Base-by-base conservation (phyloP, 164 flowering plant species). In the Sedum album region DNA sequence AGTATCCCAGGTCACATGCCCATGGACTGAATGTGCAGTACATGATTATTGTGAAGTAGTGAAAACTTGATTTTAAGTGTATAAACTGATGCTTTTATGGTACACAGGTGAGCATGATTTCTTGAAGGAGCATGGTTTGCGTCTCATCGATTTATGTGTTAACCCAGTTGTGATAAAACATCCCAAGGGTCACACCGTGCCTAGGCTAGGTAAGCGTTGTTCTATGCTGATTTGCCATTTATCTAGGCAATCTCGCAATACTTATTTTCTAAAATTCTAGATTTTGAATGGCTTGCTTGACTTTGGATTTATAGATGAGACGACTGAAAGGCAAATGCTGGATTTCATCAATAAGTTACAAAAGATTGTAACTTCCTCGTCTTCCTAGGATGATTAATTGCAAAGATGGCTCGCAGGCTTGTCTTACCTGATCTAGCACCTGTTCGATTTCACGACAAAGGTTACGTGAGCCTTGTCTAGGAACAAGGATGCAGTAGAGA, bases 111-210 rank as follows among this genome's bases (percentile, higher is more conserved):
- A 89, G 71, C 69, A 36, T 10, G 96, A 87, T 70, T 83, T 81
- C 66, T 6, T 82, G 66, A 84, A 66, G 82, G 69, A 74, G 6
- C 60, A 74, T 17, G 84, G 88, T 18, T 72, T 42, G 33, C 72
- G 20, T 35, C 76, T 87, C 9, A 44, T 85, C 70, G 80, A 77
- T 20, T 80, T 79, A 13, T 87, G 80, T 55, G 82, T 80, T 17
- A 83, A 83, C 28, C 91, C 96, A 1, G 36, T 69, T 14, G 86
- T 83, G 39, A 79, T 87, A 65, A 76, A 79, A 72, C 92, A 89
- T 69, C 84, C 92, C 14, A 78, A 79, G 72, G 96, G 92, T 5
- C 92, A 89, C 74, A 89, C 88, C 10, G 70, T 89, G 1, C 92
- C 96, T 13, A 82, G 83, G 69, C 83, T 89, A 31, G 85, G 93